Evolutionary conservation across 257 asterid species (phyloP), one percentile per base, ranked within the genome.

Genomic region (Haberlea rhodopensis): DNA sequence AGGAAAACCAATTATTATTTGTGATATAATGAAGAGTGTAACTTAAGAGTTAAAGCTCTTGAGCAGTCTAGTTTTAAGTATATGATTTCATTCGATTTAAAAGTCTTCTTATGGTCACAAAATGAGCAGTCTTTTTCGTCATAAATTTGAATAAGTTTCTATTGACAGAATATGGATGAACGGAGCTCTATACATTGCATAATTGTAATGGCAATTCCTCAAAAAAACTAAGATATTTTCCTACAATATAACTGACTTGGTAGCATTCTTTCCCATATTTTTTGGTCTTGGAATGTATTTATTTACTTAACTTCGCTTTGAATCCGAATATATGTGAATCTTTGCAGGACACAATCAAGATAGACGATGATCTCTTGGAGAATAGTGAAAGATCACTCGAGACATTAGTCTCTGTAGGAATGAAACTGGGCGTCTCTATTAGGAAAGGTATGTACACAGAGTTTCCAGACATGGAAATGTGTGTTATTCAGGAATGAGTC

Each of bases 351-450:
- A 49, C 83, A 10, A 87, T 94, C 78, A 84, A 80, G 81, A 70
- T 94, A 72, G 99, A 94, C 2, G 85, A 80, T 10, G 99, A 94
- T 77, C 84, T 94, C 57, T 32, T 88, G 87, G 92, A 80, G 77
- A 94, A 90, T 68, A 87, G 97, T 76, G 76, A 76, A 71, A 83
- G 97, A 76, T 80, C 96, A 40, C 95, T 94, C 6, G 99, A 94
- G 84, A 94, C 96, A 28, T 79, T 94, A 76, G 99, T 90, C 58
- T 28, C 79, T 27, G 95, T 94, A 24, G 99, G 99, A 40, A 84
- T 83, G 95, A 80, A 70, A 71, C 66, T 94, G 79, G 99, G 99
- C 2, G 75, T 85, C 76, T 84, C 96, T 73, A 37, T 32, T 3
- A 75, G 76, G 81, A 79, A 75, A 76, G 40, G 43, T 56, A 66